Conservation (phyloP, 345 rosid genomes). For the Eucalyptus caleyi region DNA sequence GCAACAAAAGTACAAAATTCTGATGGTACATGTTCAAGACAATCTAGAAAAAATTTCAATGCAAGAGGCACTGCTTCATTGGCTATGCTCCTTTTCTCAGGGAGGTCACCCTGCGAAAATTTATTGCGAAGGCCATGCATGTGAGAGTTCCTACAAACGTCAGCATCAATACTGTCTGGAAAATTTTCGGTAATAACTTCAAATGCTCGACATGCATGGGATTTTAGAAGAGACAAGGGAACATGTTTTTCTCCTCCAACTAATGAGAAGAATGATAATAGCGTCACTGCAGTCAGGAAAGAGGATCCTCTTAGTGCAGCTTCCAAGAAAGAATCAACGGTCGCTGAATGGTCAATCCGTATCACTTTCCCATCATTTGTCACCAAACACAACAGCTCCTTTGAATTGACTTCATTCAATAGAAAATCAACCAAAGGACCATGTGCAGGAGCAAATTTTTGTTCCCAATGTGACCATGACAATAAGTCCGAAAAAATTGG, state of each 20-base stretch:
- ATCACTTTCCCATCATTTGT: conserved; percentile 76
- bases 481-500: conserved; percentile 72
- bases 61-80: conserved; percentile 24
- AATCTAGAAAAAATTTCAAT: conserved; percentile 71
- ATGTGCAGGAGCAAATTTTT: conserved; percentile 55
- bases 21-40: conserved; percentile 61
- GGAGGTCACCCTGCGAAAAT: neutral
- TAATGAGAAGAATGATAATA: conserved; percentile 56
- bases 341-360: conserved; percentile 63
- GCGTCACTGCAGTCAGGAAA: conserved; percentile 54
- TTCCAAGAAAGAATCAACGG: conserved; percentile 66
- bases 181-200: conserved; percentile 38
- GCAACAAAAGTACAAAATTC: conserved; percentile 71
- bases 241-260: conserved; percentile 64
- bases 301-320: conserved; percentile 71
- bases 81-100: conserved; percentile 1
- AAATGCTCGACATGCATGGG: conserved; percentile 61
- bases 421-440: conserved; percentile 69
- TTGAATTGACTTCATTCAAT: conserved; percentile 48
- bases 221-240: conserved; percentile 63
- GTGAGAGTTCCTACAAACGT: neutral
- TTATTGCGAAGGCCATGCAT: neutral
- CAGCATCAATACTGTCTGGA: conserved; percentile 12
- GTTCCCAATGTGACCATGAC: conserved; percentile 90
- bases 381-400: conserved; percentile 69